Evolutionary conservation across 495 filamentous ascomycete species (phyloP).

Genomic region (Parathielavia hyrcaniae): DNA sequence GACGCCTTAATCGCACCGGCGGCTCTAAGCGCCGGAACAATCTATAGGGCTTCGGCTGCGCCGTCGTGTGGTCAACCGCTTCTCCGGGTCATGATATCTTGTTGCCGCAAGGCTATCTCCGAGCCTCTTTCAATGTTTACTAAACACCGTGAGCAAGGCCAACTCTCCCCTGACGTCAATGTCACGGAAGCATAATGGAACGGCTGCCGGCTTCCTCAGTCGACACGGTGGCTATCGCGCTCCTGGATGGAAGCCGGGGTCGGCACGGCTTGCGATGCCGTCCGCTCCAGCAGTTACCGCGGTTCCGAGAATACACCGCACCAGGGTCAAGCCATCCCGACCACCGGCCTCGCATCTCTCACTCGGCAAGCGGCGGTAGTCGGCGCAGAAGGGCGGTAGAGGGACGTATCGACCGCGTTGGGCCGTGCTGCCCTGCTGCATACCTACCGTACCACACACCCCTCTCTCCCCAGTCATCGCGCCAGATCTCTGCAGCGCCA

Average conservation of each 20-base stretch:
- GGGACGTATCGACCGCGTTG: constrained; percentile 10
- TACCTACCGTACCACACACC: not conserved
- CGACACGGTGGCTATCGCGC: not conserved
- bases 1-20: no score
- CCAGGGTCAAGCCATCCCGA: constrained; percentile 8
- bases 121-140: constrained; percentile 6
- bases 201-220: not conserved
- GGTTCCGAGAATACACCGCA: constrained; percentile 17
- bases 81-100: not conserved
- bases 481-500: not conserved
- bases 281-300: not conserved
- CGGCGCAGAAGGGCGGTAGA: constrained; percentile 18
- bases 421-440: not conserved
- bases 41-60: constrained; percentile 9
- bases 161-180: constrained; percentile 15
- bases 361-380: constrained; percentile 12
- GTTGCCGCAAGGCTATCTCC: not conserved
- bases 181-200: not conserved
- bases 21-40: not conserved
- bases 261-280: not conserved
- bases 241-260: constrained; percentile 3
- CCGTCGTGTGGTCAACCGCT: constrained; percentile 6
- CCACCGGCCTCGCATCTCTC: not conserved
- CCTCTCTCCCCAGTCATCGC: not conserved
- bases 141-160: not conserved